Conservation (phyloP, 768 basidiomycete genomes). For the Suillus discolor region DNA sequence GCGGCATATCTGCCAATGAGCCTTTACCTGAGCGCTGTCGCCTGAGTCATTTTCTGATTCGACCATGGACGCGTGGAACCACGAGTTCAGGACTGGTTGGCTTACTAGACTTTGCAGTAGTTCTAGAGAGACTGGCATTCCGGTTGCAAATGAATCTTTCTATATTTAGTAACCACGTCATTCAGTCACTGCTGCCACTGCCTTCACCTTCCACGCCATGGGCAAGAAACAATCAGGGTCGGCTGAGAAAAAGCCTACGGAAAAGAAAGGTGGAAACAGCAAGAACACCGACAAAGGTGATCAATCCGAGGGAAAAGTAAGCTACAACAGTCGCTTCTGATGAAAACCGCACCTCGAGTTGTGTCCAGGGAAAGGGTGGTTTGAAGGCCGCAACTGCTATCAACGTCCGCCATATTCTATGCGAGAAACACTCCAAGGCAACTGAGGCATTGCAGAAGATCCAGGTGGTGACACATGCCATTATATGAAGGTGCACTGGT, state of each 20-base stretch:
- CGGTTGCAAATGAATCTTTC: neutral
- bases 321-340: constrained; percentile 3
- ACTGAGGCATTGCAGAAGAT: constrained; percentile 79
- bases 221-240: constrained; percentile 8
- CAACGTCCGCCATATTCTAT: constrained; percentile 86
- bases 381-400: constrained; percentile 81
- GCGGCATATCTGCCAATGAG: neutral
- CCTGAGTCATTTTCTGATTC: neutral
- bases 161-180: neutral
- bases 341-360: constrained; percentile 5
- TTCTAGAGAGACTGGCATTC: no score
- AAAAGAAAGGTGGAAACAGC: constrained; percentile 14
- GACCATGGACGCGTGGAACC: neutral
- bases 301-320: constrained; percentile 19
- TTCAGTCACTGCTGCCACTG: neutral
- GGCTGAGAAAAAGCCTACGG: neutral
- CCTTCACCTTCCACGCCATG: neutral
- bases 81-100: neutral
- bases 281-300: constrained; percentile 22
- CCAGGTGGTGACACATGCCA: constrained; percentile 46
- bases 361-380: constrained; percentile 50
- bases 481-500: neutral
- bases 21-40: neutral
- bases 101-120: neutral
- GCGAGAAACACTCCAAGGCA: constrained; percentile 84